These are phyloP conservation scores for Sonneratia alba DNA, from an alignment of 345 rosid genomes.

Conservation along the genomic window DNA sequence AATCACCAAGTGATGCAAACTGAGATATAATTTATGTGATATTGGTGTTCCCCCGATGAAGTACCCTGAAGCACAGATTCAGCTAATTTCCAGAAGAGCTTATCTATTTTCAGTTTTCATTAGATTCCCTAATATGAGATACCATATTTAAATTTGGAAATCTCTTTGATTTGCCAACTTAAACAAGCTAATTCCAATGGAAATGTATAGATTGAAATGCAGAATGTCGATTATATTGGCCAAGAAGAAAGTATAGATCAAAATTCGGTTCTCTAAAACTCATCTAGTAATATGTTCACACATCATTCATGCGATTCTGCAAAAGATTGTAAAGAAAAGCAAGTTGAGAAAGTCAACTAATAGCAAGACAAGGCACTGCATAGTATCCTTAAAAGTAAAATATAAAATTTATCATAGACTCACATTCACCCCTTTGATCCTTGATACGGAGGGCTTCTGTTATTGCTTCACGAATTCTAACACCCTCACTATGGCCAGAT, in stretches of 20 bases:
- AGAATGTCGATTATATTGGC: not conserved
- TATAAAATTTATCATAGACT: not conserved
- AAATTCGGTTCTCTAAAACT: not conserved
- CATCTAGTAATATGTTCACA: not conserved
- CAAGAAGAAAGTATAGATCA: not conserved
- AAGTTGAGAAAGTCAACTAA: not conserved
- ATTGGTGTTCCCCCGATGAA: not conserved
- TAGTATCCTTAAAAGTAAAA: too few relatives aligned
- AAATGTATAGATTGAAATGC: not conserved
- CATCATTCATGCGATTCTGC: not conserved
- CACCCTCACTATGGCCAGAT: constrained; percentile 22
- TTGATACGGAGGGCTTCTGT: constrained; percentile 29
- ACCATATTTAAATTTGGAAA: not conserved
- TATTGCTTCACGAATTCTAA: constrained; percentile 29
- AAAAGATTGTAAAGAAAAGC: not conserved
- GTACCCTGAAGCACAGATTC: not conserved
- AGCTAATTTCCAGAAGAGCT: not conserved
- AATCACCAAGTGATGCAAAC: not conserved
- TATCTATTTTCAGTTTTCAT: not conserved
- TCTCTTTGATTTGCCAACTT: not conserved
- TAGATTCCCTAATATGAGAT: not conserved
- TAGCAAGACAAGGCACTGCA: not conserved
- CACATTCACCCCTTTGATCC: constrained; percentile 33
- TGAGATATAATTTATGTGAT: not conserved
- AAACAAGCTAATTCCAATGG: not conserved